These are phyloP conservation scores for Laetiporus sulphureus DNA, from an alignment of 1,284 basidiomycete genomes.

Conservation along the genomic window DNA sequence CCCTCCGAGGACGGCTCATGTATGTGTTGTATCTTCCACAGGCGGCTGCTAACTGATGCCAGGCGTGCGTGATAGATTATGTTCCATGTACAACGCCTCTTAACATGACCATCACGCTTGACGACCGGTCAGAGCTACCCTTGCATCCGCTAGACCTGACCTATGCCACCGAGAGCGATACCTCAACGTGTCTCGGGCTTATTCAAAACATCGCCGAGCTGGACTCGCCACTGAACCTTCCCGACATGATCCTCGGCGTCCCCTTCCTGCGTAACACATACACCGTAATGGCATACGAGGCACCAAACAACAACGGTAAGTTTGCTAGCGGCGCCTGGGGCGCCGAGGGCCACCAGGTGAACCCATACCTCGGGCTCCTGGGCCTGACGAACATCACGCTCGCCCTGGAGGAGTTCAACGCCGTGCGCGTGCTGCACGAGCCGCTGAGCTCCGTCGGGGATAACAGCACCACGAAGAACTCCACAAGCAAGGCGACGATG, in stretches of 20 bases:
- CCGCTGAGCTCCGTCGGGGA: too few species aligned
- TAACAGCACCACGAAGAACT: neutral
- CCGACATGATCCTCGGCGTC: conserved; percentile 67
- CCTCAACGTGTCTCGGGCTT: conserved; percentile 50
- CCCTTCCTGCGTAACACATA: conserved; percentile 71
- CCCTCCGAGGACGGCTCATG: conserved; percentile 59
- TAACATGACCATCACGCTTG: conserved; percentile 61
- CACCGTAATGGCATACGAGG: conserved; percentile 60
- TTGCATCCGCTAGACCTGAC: conserved; percentile 71
- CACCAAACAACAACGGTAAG: conserved; percentile 42
- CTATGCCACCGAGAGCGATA: conserved; percentile 30
- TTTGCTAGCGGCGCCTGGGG: conserved; percentile 15
- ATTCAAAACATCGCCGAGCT: conserved; percentile 43
- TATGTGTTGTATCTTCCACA: conserved; percentile 29
- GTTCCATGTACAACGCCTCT: conserved; percentile 62
- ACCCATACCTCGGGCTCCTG: conserved; percentile 51
- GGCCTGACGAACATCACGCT: conserved; percentile 48
- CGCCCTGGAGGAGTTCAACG: conserved; percentile 59
- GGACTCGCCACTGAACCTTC: conserved; percentile 23
- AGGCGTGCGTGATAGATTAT: conserved; percentile 44
- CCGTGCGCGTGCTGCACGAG: conserved; percentile 55
- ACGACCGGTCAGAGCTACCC: conserved; percentile 45
- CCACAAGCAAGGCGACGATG: neutral
- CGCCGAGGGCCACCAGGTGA: conserved; percentile 21
- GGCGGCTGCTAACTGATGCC: too few species aligned